These are phyloP conservation scores for Venturia pyrina DNA, from an alignment of 2,329 filamentous ascomycete genomes.

Conservation along the genomic window DNA sequence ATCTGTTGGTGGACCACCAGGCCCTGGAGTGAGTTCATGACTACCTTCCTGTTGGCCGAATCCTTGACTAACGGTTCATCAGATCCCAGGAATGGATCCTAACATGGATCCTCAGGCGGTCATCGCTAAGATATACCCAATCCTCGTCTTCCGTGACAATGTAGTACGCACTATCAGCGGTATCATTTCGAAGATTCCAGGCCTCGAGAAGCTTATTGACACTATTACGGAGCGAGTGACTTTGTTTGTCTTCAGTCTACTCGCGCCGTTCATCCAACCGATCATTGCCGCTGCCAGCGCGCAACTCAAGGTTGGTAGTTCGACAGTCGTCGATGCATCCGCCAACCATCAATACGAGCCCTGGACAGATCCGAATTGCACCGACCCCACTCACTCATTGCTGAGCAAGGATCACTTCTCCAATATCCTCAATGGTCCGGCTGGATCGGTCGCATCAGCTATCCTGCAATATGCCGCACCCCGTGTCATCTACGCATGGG, in stretches of 20 bases:
- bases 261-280: slow-evolving; percentile 85
- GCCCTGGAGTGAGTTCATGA: slow-evolving; percentile 36
- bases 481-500: slow-evolving; percentile 84
- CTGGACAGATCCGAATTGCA: slow-evolving; percentile 37
- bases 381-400: slow-evolving; percentile 42
- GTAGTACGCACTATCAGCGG: slow-evolving; percentile 80
- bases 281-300: slow-evolving; percentile 83
- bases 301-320: slow-evolving; percentile 75
- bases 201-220: slow-evolving; percentile 79
- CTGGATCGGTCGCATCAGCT: slow-evolving; percentile 35
- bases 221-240: slow-evolving; percentile 90
- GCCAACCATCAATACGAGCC: slow-evolving; percentile 41
- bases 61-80: neutral
- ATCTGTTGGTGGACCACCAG: slow-evolving; percentile 33
- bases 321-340: slow-evolving; percentile 49
- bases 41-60: neutral
- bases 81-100: slow-evolving; percentile 57
- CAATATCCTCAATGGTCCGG: slow-evolving; percentile 40
- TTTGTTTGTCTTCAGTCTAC: slow-evolving; percentile 78
- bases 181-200: slow-evolving; percentile 84
- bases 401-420: slow-evolving; percentile 43
- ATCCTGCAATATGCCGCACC: slow-evolving; percentile 83
- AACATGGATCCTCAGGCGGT: slow-evolving; percentile 53
- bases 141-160: slow-evolving; percentile 58
- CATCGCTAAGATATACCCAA: slow-evolving; percentile 72